These are phyloP conservation scores for Eucalyptus urophylla DNA, from an alignment of 345 rosid genomes.

Conservation along the genomic window DNA sequence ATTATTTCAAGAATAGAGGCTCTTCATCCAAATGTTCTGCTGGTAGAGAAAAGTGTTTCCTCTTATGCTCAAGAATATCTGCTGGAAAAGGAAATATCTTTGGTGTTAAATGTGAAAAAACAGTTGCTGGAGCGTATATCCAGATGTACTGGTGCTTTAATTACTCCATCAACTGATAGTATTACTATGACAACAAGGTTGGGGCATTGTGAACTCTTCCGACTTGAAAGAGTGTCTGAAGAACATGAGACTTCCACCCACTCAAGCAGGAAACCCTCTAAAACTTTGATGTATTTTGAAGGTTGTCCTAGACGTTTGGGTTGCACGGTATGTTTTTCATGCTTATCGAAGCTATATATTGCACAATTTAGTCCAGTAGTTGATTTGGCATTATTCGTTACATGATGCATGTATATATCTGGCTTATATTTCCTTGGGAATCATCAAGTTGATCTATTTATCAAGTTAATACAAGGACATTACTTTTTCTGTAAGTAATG, in stretches of 20 bases:
- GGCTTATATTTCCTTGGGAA: neutral
- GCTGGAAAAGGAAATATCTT: slow-evolving; percentile 76
- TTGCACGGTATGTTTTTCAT: slow-evolving; percentile 64
- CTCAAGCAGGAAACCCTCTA: slow-evolving; percentile 61
- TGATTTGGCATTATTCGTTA: neutral
- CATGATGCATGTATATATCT: neutral
- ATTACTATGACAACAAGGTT: slow-evolving; percentile 35
- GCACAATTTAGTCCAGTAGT: neutral
- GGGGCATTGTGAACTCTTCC: slow-evolving; percentile 87
- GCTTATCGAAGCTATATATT: neutral
- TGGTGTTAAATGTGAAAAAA: slow-evolving; percentile 83
- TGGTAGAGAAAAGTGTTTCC: slow-evolving; percentile 95
- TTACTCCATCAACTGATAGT: slow-evolving; percentile 60
- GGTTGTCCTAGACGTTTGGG: slow-evolving; percentile 98
- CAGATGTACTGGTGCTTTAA: slow-evolving; percentile 75
- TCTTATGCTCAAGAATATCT: slow-evolving; percentile 77
- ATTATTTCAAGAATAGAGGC: slow-evolving; percentile 76
- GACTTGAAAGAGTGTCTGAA: slow-evolving; percentile 62
- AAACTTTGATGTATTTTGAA: slow-evolving; percentile 97
- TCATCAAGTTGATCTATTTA: neutral
- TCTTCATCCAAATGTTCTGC: slow-evolving; percentile 81
- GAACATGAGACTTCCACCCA: slow-evolving; percentile 61
- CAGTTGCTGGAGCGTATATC: slow-evolving; percentile 83
- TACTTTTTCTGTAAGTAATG: neutral
- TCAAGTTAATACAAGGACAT: neutral